These are phyloP conservation scores for Chlamydomonas urium DNA, from an alignment of 139 green algal species.

Conservation along the genomic window DNA sequence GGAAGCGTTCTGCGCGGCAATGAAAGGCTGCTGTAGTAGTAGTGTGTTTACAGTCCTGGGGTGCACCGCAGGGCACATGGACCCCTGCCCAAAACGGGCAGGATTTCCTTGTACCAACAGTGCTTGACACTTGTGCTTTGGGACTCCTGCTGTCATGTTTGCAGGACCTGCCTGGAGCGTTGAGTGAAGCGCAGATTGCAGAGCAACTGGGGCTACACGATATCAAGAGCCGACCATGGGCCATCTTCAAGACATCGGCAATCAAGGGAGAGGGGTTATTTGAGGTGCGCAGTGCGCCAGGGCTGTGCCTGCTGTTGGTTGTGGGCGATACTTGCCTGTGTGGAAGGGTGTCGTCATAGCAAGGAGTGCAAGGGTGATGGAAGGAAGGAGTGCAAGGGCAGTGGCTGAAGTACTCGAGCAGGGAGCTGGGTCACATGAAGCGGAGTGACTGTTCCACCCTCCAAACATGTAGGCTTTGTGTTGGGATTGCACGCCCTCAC, in stretches of 20 bases:
- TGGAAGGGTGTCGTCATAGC: not conserved
- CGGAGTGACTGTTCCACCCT: not conserved
- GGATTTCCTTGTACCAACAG: not conserved
- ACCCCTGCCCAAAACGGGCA: not conserved
- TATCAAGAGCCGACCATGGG: slow-evolving; percentile 92
- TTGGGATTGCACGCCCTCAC: not conserved
- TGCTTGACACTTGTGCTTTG: not conserved
- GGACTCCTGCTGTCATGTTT: not conserved
- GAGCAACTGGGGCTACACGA: slow-evolving; percentile 85
- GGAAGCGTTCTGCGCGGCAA: too few species aligned
- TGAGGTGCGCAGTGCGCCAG: not conserved
- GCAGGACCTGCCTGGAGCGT: slow-evolving; percentile 54
- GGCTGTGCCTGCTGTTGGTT: not conserved
- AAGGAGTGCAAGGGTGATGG: not conserved
- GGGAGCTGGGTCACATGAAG: not conserved
- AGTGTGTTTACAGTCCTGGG: not conserved
- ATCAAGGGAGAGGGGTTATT: slow-evolving; percentile 10
- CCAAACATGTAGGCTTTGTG: not conserved
- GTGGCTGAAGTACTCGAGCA: not conserved
- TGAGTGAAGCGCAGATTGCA: slow-evolving; percentile 86
- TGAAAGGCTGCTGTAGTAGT: too few species aligned
- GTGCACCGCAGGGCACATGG: not conserved
- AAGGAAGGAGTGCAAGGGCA: not conserved
- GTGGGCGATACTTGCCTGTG: not conserved
- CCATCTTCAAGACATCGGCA: slow-evolving; percentile 14